These are phyloP conservation scores for Ceriops decandra DNA, from an alignment of 345 rosid genomes.

Conservation along the genomic window DNA sequence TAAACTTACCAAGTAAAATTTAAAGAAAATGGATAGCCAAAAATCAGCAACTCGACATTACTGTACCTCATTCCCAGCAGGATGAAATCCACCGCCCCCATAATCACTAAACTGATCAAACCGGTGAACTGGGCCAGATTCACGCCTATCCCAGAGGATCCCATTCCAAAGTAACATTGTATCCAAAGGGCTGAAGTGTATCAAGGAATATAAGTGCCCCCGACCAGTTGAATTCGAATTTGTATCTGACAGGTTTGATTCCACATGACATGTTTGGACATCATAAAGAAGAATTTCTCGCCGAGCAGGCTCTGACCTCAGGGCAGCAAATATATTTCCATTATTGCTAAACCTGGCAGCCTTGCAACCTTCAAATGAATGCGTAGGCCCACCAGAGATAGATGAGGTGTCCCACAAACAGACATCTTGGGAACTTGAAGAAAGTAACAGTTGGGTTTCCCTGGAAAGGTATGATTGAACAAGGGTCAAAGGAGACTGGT, in stretches of 20 bases:
- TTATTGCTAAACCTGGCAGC: slow-evolving; percentile 87
- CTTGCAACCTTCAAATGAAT: slow-evolving; percentile 78
- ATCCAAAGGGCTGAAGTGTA: slow-evolving; percentile 88
- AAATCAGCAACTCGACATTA: not conserved
- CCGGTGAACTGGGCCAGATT: slow-evolving; percentile 50
- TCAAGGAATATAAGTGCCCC: slow-evolving; percentile 64
- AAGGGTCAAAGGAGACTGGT: slow-evolving; percentile 68
- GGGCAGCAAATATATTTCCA: slow-evolving; percentile 68
- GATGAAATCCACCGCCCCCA: slow-evolving; percentile 99
- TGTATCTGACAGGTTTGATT: slow-evolving; percentile 58
- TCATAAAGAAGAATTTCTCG: slow-evolving; percentile 87
- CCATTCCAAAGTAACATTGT: slow-evolving; percentile 92
- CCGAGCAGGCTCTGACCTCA: slow-evolving; percentile 48
- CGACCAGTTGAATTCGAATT: slow-evolving; percentile 53
- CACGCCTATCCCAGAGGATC: slow-evolving; percentile 75
- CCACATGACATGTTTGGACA: slow-evolving; percentile 60
- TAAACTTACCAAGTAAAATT: too few relatives aligned
- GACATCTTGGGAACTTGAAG: slow-evolving; percentile 83
- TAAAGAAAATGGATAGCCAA: too few relatives aligned
- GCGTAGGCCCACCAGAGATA: slow-evolving; percentile 60
- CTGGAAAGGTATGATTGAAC: slow-evolving; percentile 64
- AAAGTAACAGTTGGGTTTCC: slow-evolving; percentile 68
- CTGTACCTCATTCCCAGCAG: slow-evolving; percentile 93
- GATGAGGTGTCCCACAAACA: slow-evolving; percentile 83
- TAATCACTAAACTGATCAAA: slow-evolving; percentile 92